phyloP scores from a whole-genome alignment of 2,329 filamentous ascomycete genomes.

The Curvularia hawaiiensis region DNA sequence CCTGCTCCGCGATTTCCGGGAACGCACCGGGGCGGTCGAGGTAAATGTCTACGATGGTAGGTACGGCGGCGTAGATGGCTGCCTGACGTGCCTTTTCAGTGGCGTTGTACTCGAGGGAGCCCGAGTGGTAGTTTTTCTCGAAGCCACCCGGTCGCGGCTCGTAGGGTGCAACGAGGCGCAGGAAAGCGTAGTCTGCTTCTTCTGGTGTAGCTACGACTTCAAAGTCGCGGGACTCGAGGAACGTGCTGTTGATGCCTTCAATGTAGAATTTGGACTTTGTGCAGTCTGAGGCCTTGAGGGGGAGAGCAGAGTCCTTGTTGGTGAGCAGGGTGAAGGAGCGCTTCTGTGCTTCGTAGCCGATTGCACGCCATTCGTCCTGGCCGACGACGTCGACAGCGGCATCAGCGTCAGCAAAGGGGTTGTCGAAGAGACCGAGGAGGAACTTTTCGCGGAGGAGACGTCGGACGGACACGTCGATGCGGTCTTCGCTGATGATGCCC shows the following conservation, averaged over 20 bases:
- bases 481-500: slow-evolving; percentile 50
- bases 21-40: slow-evolving; percentile 53
- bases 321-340: slow-evolving; percentile 46
- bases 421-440: slow-evolving; percentile 58
- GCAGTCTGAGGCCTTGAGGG: slow-evolving; percentile 25
- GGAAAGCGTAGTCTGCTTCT: slow-evolving; percentile 51
- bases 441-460: slow-evolving; percentile 59
- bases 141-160: slow-evolving; percentile 52
- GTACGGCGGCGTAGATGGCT: slow-evolving; percentile 47
- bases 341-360: slow-evolving; percentile 48
- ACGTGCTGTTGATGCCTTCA: slow-evolving; percentile 43
- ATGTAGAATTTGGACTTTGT: slow-evolving; percentile 43
- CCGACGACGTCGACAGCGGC: slow-evolving; percentile 52
- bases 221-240: slow-evolving; percentile 40
- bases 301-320: slow-evolving; percentile 42
- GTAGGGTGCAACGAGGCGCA: slow-evolving; percentile 50
- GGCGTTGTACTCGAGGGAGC: slow-evolving; percentile 50
- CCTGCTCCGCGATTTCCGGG: slow-evolving; percentile 49
- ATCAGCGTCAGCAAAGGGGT: slow-evolving; percentile 56
- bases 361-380: slow-evolving; percentile 50
- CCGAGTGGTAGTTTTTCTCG: slow-evolving; percentile 48
- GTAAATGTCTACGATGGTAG: slow-evolving; percentile 52
- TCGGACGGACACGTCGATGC: slow-evolving; percentile 55
- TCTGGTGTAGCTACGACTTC: slow-evolving; percentile 42
- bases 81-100: slow-evolving; percentile 48